Conservation (phyloP, 805 yeast genomes). For the Yarrowia osloensis region DNA sequence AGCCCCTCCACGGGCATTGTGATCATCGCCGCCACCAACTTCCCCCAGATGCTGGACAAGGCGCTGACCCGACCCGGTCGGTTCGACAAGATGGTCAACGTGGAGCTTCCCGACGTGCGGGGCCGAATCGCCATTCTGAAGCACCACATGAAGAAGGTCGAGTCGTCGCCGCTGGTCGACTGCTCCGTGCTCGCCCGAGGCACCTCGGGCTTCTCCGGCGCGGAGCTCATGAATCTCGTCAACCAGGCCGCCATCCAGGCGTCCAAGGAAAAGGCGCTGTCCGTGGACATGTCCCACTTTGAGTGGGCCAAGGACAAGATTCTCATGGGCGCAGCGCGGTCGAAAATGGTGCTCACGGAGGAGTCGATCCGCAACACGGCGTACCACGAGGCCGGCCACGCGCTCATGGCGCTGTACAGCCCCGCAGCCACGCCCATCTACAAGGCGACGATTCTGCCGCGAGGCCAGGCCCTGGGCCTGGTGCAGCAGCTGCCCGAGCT, state of each 20-base stretch:
- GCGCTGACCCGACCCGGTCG: slow-evolving; percentile 98
- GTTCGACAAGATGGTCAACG: slow-evolving; percentile 93
- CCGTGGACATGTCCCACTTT: slow-evolving; percentile 86
- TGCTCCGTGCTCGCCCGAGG: slow-evolving; percentile 91
- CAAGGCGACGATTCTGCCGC: slow-evolving; percentile 94
- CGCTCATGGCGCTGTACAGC: slow-evolving; percentile 94
- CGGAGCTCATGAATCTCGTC: slow-evolving; percentile 91
- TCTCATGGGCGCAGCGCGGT: slow-evolving; percentile 96
- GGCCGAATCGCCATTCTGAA: slow-evolving; percentile 91
- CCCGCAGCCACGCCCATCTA: slow-evolving; percentile 93
- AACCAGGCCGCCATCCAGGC: slow-evolving; percentile 99
- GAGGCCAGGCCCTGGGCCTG: slow-evolving; percentile 95
- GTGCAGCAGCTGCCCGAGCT: slow-evolving; percentile 97
- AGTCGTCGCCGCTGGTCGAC: slow-evolving; percentile 80
- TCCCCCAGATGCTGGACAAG: slow-evolving; percentile 94
- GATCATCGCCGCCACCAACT: slow-evolving; percentile 97
- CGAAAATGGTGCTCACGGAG: slow-evolving; percentile 96
- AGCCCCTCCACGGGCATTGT: slow-evolving; percentile 91
- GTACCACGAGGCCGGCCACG: slow-evolving; percentile 99
- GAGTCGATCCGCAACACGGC: slow-evolving; percentile 93
- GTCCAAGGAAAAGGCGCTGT: slow-evolving; percentile 84
- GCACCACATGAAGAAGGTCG: slow-evolving; percentile 90
- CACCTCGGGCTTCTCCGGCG: slow-evolving; percentile 98
- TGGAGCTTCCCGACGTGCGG: slow-evolving; percentile 95
- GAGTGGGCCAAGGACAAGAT: slow-evolving; percentile 99